Base-by-base conservation (phyloP, 148 eudicot genomes). In the Silene conica region DNA sequence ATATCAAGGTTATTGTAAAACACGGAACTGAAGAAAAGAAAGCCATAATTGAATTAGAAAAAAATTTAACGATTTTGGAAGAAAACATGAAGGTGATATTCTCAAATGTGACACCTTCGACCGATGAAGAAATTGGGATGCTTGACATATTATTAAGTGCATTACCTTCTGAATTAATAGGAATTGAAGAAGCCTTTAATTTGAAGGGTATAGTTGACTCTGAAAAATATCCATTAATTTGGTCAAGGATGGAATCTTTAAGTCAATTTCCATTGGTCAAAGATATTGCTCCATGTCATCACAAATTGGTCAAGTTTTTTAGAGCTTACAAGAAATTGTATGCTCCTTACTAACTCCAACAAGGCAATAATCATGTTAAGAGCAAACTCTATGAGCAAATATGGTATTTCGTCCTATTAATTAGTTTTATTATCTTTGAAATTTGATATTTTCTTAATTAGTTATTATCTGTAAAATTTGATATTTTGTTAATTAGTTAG, bases 91-190 rank as follows among this genome's bases (percentile, higher is more conserved):
- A 11, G 7, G 71, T 41, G 31, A 67, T 81, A 52, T 64, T 77
- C 43, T 61, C 56, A 15, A 25, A 15, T n/a, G 77, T 48, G 3
- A 12, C 45, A 56, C 63, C 67, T 21, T 45, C 70, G 15, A 8
- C 4, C 12, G 48, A 2, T 3, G 38, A 74, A 62, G 63, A 77
- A 21, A 55, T 77, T 75, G 68, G 75, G 7, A 45, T 81, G 52
- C 6, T 81, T 15, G 83, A 81, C 61, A 81, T 81, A 54, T 12
- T 81, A 9, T 38, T 81, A 2, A 34, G 71, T 71, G 45, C 72
- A 23, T 69, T 69, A 1, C 54, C 74, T 3, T 28, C 26, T 28
- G 54, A 63, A 19, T 38, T 77, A 8, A 38, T 69, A 19, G 75
- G 34, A 28, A 45, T 41, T 0, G 80, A 77, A 66, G 83, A 81